Base-by-base conservation (phyloP, 2,329 filamentous ascomycete genomes). In the Zalaria obscura region DNA sequence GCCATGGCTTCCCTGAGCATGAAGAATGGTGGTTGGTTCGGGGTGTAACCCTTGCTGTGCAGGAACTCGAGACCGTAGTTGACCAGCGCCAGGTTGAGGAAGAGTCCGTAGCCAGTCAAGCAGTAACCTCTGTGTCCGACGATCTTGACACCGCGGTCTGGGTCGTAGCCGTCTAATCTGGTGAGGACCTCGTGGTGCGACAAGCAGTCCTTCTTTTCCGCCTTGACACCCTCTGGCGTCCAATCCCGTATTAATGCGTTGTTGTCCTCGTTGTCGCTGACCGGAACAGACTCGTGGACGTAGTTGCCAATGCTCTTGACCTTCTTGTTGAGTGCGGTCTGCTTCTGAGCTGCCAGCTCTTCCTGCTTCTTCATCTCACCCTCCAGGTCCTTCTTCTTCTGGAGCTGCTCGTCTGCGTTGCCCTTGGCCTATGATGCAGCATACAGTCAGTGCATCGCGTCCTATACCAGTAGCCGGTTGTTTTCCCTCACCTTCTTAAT, bases 1-100 rank as follows among this genome's bases (percentile, higher is more conserved):
- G 83, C 88, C 91, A 98, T 98, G 61, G 86, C 81, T 39, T 93
- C 84, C 62, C 84, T 83, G 48, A 89, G 75, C 84, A 96, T 94
- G 70, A 98, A 93, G 57, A 86, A 87, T 2, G 88, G 88, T 2
- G 89, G 82, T 57, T 91, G 84, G 42, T 60, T 62, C 27, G 61
- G 55, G 40, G 50, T 57, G 52, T 63, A 63, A 40, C 83, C 87
- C 62, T 80, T 83, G 53, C 75, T 70, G 61, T 76, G 76, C 42
- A 96, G 76, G 61, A 93, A 96, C 56, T 93, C 82, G 38, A 95
- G 70, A 40, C 88, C 89, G 59, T 96, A 98, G 66, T 94, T 94
- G 63, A 95, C 80, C 40, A 98, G 73, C 1, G 91, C 91, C 59
- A 91, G 80, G 65, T 94, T 94, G 49, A 94, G 70, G 61, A 89